phyloP scores from a whole-genome alignment of 2,329 filamentous ascomycete species.

The Scedosporium aurantiacum region DNA sequence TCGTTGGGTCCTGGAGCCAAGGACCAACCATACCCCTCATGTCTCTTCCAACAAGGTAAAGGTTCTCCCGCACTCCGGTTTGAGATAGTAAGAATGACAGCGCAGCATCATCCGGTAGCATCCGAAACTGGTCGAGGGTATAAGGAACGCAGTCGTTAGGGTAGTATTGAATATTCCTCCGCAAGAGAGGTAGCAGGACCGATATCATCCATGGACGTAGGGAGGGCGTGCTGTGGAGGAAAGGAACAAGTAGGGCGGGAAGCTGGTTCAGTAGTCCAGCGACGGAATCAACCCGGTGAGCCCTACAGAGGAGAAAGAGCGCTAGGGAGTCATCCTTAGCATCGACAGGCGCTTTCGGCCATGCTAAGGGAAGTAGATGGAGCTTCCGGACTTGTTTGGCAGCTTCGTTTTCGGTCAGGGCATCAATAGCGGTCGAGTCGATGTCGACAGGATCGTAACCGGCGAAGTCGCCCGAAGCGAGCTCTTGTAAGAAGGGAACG shows the following conservation, averaged over 20 bases:
- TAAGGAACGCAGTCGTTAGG: conserved; percentile 34
- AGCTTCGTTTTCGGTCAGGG: conserved; percentile 52
- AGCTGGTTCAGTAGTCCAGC: conserved; percentile 62
- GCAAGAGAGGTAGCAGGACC: conserved; percentile 55
- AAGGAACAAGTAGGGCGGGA: conserved; percentile 56
- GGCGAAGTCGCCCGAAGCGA: conserved; percentile 37
- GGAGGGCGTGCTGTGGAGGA: conserved; percentile 48
- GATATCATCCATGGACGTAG: conserved; percentile 60
- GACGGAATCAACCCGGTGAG: conserved; percentile 58
- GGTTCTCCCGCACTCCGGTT: conserved; percentile 31
- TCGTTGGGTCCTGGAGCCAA: conserved; percentile 46
- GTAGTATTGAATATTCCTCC: conserved; percentile 62
- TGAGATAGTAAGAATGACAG: conserved; percentile 51
- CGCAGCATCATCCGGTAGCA: conserved; percentile 45
- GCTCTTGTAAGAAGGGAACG: conserved; percentile 45
- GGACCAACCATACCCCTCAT: conserved; percentile 58
- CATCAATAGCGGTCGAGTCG: conserved; percentile 44
- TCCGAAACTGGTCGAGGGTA: conserved; percentile 53
- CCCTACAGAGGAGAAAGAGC: conserved; percentile 56
- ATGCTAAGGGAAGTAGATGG: conserved; percentile 45
- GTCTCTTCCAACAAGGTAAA: conserved; percentile 45
- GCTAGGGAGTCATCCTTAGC: conserved; percentile 43
- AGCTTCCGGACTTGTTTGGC: conserved; percentile 53
- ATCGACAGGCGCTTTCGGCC: conserved; percentile 34
- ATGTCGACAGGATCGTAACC: conserved; percentile 31